Conservation (phyloP, 108 stramenopile species). For the Halocafeteria seosinensis region DNA sequence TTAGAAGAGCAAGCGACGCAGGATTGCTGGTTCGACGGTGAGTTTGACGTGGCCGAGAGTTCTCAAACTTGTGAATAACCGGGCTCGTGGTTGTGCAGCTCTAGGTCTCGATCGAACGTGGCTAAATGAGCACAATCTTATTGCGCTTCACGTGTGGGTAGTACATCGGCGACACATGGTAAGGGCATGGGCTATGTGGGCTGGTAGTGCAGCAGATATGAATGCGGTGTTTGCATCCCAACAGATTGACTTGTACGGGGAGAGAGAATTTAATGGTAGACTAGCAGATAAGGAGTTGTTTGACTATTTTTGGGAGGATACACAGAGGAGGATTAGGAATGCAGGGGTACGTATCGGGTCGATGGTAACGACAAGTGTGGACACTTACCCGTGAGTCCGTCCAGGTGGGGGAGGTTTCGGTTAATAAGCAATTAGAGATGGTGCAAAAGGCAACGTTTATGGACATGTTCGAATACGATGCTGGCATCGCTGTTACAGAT, state of each 20-base stretch:
- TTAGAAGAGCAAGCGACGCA: conserved; percentile 1
- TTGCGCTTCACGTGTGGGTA: conserved; percentile 1
- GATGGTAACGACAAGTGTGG: too few species aligned
- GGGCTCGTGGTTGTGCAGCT: not conserved
- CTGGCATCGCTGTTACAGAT: not conserved
- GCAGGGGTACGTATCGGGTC: too few species aligned
- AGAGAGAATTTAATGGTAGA: not conserved
- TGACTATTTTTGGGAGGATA: not conserved
- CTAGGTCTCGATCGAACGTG: not conserved
- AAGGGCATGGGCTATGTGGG: too few species aligned
- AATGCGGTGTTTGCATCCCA: too few species aligned
- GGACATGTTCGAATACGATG: conserved; percentile 6
- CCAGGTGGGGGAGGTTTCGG: too few species aligned
- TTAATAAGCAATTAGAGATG: not conserved
- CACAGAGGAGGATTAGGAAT: not conserved
- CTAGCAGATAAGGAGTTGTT: not conserved
- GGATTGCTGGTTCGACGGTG: not conserved
- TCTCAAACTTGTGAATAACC: not conserved
- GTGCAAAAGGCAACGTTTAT: not conserved
- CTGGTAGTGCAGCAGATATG: too few species aligned
- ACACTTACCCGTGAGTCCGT: too few species aligned
- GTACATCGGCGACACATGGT: not conserved
- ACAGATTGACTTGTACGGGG: not conserved
- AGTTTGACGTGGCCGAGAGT: not conserved
- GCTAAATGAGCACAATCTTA: not conserved